A percentile compares a stretch with the other conserved stretches of the same genome.
phyloP scores from a whole-genome alignment of 202 grass and related monocot genomes.

The Musa balbisiana region DNA sequence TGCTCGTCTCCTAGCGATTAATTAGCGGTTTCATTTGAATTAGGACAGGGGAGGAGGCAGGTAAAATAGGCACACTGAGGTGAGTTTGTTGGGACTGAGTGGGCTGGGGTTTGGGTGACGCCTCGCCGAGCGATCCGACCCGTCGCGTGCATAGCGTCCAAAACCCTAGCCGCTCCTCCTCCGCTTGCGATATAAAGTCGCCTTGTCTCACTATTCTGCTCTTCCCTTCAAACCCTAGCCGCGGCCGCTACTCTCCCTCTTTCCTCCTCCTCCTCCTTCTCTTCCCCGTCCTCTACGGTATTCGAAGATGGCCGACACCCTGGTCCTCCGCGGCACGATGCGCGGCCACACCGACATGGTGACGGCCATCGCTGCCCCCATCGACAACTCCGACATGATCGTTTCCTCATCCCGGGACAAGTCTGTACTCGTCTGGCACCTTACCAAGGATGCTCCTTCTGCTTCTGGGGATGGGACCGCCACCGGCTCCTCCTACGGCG shows the following conservation, averaged over 20 bases:
- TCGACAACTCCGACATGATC: background rate
- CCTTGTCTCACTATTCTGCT: background rate
- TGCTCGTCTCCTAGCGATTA: too few relatives aligned
- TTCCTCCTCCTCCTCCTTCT: background rate
- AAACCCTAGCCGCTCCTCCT: too few relatives aligned
- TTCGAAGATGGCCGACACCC: background rate
- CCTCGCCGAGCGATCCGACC: too few relatives aligned
- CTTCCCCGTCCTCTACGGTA: background rate
- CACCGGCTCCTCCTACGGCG: background rate
- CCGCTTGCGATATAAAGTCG: too few relatives aligned
- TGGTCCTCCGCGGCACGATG: constrained; percentile 1
- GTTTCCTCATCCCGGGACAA: background rate
- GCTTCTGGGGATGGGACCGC: background rate
- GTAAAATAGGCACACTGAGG: too few relatives aligned
- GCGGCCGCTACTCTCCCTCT: too few relatives aligned
- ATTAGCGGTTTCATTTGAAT: too few relatives aligned
- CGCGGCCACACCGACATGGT: background rate
- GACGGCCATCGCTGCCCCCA: background rate
- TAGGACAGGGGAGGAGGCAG: too few relatives aligned
- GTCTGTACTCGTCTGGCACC: background rate
- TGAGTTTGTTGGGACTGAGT: too few relatives aligned
- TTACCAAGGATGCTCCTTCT: background rate
- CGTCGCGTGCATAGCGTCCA: too few relatives aligned
- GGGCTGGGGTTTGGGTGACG: too few relatives aligned
- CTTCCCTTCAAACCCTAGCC: background rate